These are phyloP conservation scores for Medicago arabica DNA, from an alignment of 306 rosid species.

Conservation along the genomic window DNA sequence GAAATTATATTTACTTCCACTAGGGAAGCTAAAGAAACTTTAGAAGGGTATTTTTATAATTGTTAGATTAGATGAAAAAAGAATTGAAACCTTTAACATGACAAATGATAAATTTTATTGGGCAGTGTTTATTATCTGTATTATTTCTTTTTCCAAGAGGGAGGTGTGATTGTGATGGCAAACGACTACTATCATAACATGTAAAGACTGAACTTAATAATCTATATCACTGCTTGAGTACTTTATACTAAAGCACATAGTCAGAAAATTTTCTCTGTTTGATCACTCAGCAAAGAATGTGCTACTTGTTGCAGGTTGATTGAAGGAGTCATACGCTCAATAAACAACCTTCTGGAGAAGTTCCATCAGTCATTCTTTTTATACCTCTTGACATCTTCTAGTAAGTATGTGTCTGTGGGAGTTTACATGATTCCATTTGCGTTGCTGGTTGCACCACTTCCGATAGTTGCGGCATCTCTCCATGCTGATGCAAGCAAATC, in stretches of 20 bases:
- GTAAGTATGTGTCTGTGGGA: conserved; percentile 92
- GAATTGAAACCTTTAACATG: conserved; percentile 13
- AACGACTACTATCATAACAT: conserved; percentile 13
- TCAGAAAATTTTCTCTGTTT: too few relatives aligned
- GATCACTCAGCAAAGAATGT: too few relatives aligned
- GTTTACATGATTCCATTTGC: conserved; percentile 96
- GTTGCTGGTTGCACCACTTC: conserved; percentile 87
- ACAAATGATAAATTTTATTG: not conserved
- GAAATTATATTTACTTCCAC: not conserved
- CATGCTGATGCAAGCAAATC: conserved; percentile 55
- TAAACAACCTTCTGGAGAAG: conserved; percentile 96
- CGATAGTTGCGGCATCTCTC: conserved; percentile 87
- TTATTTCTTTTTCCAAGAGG: conserved; percentile 16
- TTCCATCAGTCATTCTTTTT: conserved; percentile 93
- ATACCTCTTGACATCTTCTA: conserved; percentile 81
- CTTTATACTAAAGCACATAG: too few relatives aligned
- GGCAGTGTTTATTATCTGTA: conserved; percentile 2
- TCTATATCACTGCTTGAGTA: conserved; percentile 13
- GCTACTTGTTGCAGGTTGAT: conserved; percentile 77
- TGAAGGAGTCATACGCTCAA: conserved; percentile 90
- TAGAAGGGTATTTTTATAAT: conserved; percentile 11
- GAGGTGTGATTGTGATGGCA: conserved; percentile 8
- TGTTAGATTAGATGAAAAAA: conserved; percentile 14
- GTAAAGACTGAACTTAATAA: conserved; percentile 7
- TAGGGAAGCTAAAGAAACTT: conserved; percentile 13